Conservation (phyloP, 2,329 filamentous ascomycete genomes). For the Talaromyces sp. region DNA sequence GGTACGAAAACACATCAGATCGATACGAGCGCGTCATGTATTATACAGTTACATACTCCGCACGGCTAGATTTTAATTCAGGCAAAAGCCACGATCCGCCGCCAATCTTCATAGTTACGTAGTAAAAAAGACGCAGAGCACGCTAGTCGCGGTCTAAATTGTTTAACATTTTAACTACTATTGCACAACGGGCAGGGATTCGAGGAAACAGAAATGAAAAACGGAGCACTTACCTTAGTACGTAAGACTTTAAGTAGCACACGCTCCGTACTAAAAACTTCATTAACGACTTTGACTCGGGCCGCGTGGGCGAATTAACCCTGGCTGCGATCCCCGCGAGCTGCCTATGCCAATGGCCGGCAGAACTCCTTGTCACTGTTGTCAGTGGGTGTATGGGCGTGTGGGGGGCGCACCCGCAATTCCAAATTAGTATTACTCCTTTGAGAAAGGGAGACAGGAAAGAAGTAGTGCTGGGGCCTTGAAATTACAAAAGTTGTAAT, state of each 20-base stretch:
- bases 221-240: not conserved
- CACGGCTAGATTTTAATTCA: not conserved
- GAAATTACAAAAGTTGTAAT: no score
- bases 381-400: not conserved
- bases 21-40: no score
- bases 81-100: conserved; percentile 10
- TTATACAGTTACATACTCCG: not conserved
- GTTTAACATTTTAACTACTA: no score
- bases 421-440: not conserved
- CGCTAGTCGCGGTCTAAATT: not conserved
- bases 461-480: no score
- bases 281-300: not conserved
- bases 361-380: not conserved
- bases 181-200: not conserved
- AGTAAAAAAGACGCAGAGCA: not conserved
- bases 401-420: conserved; percentile 4
- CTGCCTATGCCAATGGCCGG: not conserved
- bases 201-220: not conserved
- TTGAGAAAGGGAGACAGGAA: not conserved
- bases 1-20: not conserved
- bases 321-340: not conserved
- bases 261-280: not conserved
- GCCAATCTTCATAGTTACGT: conserved; percentile 1
- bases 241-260: not conserved
- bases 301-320: conserved; percentile 3